These are phyloP conservation scores for Lentinula guzmanii DNA, from an alignment of 768 basidiomycete species.

Conservation along the genomic window DNA sequence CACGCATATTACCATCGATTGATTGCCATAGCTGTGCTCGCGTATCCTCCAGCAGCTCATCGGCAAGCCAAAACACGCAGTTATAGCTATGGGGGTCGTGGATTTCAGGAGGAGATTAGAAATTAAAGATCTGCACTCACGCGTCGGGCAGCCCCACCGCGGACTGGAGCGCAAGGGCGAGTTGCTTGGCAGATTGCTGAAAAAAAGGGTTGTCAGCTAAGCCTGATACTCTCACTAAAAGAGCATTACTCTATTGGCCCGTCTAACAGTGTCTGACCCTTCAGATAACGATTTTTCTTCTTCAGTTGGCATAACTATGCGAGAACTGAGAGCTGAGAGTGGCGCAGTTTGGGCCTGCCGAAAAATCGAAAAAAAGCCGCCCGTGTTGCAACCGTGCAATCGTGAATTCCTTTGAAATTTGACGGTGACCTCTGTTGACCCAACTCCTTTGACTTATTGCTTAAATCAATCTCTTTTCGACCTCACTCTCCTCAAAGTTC, in stretches of 20 bases:
- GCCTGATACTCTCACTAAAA: neutral
- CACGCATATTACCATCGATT: conserved; percentile 55
- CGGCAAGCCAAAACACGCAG: conserved; percentile 15
- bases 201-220: neutral
- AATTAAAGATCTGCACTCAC: neutral
- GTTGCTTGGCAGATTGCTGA: neutral
- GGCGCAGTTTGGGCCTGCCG: neutral
- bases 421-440: too few species aligned
- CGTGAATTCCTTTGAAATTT: too few species aligned
- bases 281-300: conserved; percentile 13
- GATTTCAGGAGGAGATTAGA: neutral
- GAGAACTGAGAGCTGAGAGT: neutral
- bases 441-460: too few species aligned
- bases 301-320: neutral
- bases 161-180: neutral
- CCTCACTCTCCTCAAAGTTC: too few species aligned
- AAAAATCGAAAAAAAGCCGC: neutral
- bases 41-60: conserved; percentile 27
- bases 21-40: conserved; percentile 44
- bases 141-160: neutral
- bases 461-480: too few species aligned
- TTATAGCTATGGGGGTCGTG: conserved; percentile 8
- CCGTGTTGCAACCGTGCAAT: too few species aligned
- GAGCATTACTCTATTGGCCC: conserved; percentile 27
- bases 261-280: conserved; percentile 12